phyloP scores from a whole-genome alignment of 192 early-diverging fungal species.

The Geranomyces variabilis region DNA sequence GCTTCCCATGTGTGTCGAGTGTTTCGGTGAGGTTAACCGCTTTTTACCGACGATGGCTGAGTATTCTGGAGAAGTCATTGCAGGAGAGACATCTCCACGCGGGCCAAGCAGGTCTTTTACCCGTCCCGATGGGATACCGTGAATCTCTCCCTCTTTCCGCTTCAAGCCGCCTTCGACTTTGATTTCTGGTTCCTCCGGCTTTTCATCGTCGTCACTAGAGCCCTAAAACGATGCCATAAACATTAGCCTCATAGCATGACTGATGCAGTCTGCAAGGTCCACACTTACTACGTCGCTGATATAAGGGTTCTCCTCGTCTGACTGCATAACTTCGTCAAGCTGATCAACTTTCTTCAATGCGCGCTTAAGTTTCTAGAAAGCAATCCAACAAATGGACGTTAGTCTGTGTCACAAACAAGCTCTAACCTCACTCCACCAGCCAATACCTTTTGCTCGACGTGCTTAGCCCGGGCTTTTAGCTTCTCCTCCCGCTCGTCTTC shows the following conservation, averaged over 20 bases:
- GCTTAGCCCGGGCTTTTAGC: not conserved
- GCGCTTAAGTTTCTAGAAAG: conserved; percentile 40
- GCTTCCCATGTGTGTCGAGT: conserved; percentile 3
- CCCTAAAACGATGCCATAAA: conserved; percentile 4
- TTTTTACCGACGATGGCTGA: not conserved
- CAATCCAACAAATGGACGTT: conserved; percentile 5
- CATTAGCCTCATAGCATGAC: not conserved
- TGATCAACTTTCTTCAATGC: conserved; percentile 38
- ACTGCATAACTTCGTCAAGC: conserved; percentile 28
- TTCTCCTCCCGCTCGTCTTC: conserved; percentile 27
- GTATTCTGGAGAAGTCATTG: conserved; percentile 21
- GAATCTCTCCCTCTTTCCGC: conserved; percentile 16
- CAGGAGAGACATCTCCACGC: conserved; percentile 8
- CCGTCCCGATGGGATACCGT: conserved; percentile 1
- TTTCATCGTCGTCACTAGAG: conserved; percentile 28
- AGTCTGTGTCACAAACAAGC: too few species aligned
- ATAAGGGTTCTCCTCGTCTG: conserved; percentile 49
- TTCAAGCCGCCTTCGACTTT: conserved; percentile 1
- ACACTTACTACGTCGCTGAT: conserved; percentile 31
- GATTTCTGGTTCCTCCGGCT: conserved; percentile 6
- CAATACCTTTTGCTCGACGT: not conserved
- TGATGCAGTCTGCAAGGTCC: too few species aligned
- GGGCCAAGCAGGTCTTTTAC: conserved; percentile 2
- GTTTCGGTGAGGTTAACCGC: not conserved
- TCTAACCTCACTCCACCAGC: too few species aligned